Evolutionary conservation across 2,329 filamentous ascomycete genomes (phyloP), one percentile per base, ranked within the genome.

Genomic region (Pseudonectria buxi): DNA sequence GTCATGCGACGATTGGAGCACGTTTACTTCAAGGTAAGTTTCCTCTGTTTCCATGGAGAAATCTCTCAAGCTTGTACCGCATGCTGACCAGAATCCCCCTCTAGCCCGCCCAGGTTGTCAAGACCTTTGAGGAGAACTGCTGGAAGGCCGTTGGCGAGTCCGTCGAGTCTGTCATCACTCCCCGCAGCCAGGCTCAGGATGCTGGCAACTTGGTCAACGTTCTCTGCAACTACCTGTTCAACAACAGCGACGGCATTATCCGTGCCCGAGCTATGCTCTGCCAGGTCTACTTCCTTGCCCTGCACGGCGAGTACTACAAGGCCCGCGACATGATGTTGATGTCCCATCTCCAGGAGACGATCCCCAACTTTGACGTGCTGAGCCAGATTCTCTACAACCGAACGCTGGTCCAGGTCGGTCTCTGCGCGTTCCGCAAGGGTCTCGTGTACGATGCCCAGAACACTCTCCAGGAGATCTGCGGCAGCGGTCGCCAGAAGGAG

Each of bases 271-370:
- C 92, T 30, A 96, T 98, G 89, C 76, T 98, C 44, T 95, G 87
- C 73, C 88, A 96, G 67, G 92, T 98, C 45, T 98, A 98, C 72
- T 95, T 95, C 80, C 75, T 95, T 51, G 92, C 92, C 33, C 77
- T 98, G 35, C 92, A 98, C 66, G 89, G 95, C 66, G 83, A 95
- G 55, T 98, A 96, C 75, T 96, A 95, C 76, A 87, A 85, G 67
- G 85, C 92, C 55, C 86, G 92, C 49, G 94, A 98, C 64, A 90
- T 98, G 84, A 94, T 96, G 83, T 79, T 98, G 63, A 98, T 98
- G 88, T 98, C 92, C 13, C 92, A 98, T 70, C 72, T 98, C 59
- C 90, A 95, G 60, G 92, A 98, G 72, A 94, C 86, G 36, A 98
- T 98, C 61, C 77, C 78, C 68, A 94, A 86, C 67, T 98, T 98